A percentile compares a stretch with the other conserved stretches of the same genome.
These are phyloP conservation scores for Phytophthora colocasiae DNA, from an alignment of 352 stramenopile genomes.

Conservation along the genomic window DNA sequence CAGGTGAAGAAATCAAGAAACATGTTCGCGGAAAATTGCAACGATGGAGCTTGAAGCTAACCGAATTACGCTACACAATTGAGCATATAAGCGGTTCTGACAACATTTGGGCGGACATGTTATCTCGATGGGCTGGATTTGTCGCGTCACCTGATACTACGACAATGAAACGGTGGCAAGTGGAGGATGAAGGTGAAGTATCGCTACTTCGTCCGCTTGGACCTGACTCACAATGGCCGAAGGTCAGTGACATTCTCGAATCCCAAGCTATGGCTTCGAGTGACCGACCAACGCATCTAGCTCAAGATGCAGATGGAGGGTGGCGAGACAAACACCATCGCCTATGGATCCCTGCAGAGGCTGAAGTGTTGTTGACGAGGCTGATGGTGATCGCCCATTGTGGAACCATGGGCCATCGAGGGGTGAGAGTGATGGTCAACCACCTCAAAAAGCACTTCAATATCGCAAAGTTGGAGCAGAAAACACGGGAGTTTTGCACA, in stretches of 20 bases:
- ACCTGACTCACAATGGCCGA: no score
- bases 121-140: not conserved
- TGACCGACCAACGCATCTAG: no score
- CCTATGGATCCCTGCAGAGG: no score
- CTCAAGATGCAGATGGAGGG: no score
- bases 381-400: slow-evolving; percentile 4
- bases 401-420: not conserved
- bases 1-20: not conserved
- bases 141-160: no score
- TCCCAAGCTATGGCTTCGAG: no score
- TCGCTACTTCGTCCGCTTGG: no score
- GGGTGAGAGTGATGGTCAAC: not conserved
- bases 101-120: not conserved
- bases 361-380: not conserved
- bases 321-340: no score
- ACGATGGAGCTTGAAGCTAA: not conserved
- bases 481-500: not conserved
- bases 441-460: slow-evolving; percentile 1
- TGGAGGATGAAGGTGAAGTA: no score
- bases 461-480: not conserved
- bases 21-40: not conserved
- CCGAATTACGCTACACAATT: not conserved
- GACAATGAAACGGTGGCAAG: no score
- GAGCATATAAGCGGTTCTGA: not conserved
- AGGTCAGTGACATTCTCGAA: no score